Base-by-base conservation (phyloP, 1,284 basidiomycete species). In the Boletus holoroseus region DNA sequence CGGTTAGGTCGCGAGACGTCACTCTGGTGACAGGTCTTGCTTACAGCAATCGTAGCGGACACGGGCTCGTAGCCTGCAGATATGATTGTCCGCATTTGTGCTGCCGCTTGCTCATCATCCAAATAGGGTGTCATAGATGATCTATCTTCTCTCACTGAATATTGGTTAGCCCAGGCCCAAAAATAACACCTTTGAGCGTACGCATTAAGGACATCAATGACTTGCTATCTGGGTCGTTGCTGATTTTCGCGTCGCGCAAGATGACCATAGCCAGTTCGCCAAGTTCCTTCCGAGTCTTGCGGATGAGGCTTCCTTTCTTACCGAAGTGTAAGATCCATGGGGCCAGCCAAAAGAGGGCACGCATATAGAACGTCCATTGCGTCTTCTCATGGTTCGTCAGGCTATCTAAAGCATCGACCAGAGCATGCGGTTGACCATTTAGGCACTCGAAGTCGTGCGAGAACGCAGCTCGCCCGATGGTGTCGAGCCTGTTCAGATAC, bases 41-140 rank as follows among this genome's bases (percentile, higher is more conserved):
- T 63, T 62, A 80, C 79, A 26, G 77, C 71, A 41, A 79, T 68
- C 15, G 75, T 64, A 2, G 77, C 76, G 44, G 80, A 81, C 11
- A 82, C 75, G 3, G 81, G 76, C 58, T 82, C 79, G 54, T 80
- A 82, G n/a, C 75, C 81, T n/a, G 79, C 79, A 34, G 78, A 81
- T 37, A 82, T 78, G 36, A 78, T 69, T 5, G 79, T 81, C 44
- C 79, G 73, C 75, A 82, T 77, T 54, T 82, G 81, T 12, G 78
- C 72, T 26, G 77, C 72, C 24, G 81, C 62, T 51, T 78, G 68
- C 22, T 78, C 75, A 43, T 81, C 76, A 42, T 69, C 66, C 62
- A 79, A 67, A 37, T 55, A 60, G 7, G 67, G 62, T 30, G 62
- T 61, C 7, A 65, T 63, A 12, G 64, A 63, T 32, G 57, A 61